Conservation (phyloP, 164 flowering plant species). For the Sedum album region DNA sequence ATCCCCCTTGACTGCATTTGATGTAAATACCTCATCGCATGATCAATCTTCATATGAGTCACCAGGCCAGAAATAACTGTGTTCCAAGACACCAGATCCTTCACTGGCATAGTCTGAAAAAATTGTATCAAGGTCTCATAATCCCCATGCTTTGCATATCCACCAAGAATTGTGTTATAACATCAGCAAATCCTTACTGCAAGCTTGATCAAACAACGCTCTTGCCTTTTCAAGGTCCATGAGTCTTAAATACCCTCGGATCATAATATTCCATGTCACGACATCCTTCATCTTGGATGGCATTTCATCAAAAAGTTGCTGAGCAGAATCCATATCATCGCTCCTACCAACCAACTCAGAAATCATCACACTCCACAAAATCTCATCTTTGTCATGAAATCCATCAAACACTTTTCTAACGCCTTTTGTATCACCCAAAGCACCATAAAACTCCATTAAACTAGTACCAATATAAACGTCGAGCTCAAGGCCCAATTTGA, state of each 20-base stretch:
- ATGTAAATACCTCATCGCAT: constrained; percentile 22
- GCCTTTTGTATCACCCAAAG: constrained; percentile 11
- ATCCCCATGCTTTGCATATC: constrained; percentile 19
- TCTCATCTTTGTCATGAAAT: constrained; percentile 20
- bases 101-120: constrained; percentile 31
- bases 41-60: constrained; percentile 18
- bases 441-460: constrained; percentile 22
- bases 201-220: constrained; percentile 24
- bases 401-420: constrained; percentile 19
- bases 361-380: constrained; percentile 21
- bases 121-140: constrained; percentile 16
- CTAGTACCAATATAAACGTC: constrained; percentile 24
- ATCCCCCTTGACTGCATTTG: constrained; percentile 22
- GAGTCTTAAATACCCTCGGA: constrained; percentile 26
- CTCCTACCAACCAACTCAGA: constrained; percentile 19
- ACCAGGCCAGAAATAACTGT: constrained; percentile 33
- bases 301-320: constrained; percentile 27
- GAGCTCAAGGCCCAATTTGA: constrained; percentile 16
- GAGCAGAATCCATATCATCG: constrained; percentile 23
- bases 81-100: constrained; percentile 37
- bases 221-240: constrained; percentile 25
- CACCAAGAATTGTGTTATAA: constrained; percentile 26
- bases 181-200: constrained; percentile 24
- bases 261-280: constrained; percentile 31
- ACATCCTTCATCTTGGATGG: constrained; percentile 18